Base-by-base conservation (phyloP, 805 yeast genomes). In the Zygotorulaspora chibaensis region DNA sequence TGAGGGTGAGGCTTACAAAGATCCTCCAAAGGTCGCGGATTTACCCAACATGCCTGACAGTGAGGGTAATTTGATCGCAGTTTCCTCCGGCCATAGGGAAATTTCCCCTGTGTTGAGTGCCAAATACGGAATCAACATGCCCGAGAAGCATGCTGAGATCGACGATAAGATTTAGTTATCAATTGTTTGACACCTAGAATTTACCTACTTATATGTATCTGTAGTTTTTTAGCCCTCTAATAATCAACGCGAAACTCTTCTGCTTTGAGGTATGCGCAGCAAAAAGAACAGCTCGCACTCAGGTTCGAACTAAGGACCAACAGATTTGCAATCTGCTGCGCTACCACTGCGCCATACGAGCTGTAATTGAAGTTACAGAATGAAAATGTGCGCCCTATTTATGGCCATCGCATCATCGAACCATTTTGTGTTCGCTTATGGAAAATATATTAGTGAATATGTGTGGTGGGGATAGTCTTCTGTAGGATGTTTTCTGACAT, bases 291-390 rank as follows among this genome's bases (percentile, higher is more conserved):
- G 93, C 88, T 82, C 79, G 83, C 82, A 77, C 87, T 83, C 95
- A 83, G 96, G 81, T 67, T 87, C 82, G 96, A 87, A 87, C 95
- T 83, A 80, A 83, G 89, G 93, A 87, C 96, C 95, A 84, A 82
- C 86, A 84, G 95, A 87, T 85, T 86, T 87, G 95, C 95, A 87
- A 87, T 87, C 95, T 83, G 87, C 89, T 84, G 93, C 95, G 90
- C 91, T 86, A 85, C 95, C 93, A 82, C 93, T 86, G 90, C 89
- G 93, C 95, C 89, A 86, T 75, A 76, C 82, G 74, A 76, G 81
- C 84, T 56, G 25, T 53, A 17, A 17, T 31, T 41, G 12, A 6
- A 13, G 10, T 20, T 4, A 20, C 4, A 7, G 25, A 20, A 5
- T 5, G 4, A 7, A 20, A 20, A 7, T 20, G 4, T 7, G 4